phyloP scores from a whole-genome alignment of 2,329 filamentous ascomycete genomes.

The Ceratocystis ficicola region DNA sequence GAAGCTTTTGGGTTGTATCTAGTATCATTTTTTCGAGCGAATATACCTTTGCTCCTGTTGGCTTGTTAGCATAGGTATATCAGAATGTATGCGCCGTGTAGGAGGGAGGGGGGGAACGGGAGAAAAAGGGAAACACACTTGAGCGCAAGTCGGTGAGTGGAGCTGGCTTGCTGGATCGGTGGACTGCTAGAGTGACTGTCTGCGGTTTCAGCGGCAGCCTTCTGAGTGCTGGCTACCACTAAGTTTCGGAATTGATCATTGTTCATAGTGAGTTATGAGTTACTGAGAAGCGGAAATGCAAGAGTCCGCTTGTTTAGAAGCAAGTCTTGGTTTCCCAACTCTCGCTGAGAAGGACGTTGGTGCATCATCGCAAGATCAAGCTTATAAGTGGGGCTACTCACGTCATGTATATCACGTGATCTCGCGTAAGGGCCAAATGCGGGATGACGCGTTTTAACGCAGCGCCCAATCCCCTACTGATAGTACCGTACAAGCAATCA shows the following conservation, averaged over 20 bases:
- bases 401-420: constrained; percentile 16
- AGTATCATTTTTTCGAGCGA: constrained; percentile 32
- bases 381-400: constrained; percentile 11
- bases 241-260: constrained; percentile 88
- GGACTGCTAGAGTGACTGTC: background rate
- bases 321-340: too few species aligned
- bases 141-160: constrained; percentile 13
- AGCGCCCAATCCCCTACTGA: background rate
- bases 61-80: background rate
- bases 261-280: constrained; percentile 52
- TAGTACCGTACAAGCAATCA: background rate
- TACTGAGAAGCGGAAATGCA: too few species aligned
- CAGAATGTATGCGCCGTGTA: background rate
- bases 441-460: background rate
- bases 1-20: constrained; percentile 11
- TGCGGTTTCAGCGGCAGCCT: constrained; percentile 28
- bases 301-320: too few species aligned
- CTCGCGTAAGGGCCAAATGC: constrained; percentile 9
- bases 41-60: background rate
- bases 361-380: background rate
- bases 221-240: constrained; percentile 41
- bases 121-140: constrained; percentile 37
- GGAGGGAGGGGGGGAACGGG: background rate
- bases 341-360: background rate
- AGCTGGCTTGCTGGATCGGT: background rate